Base-by-base conservation (phyloP, 1,139 yeast species). In the Saccharomyces hybrid region DNA sequence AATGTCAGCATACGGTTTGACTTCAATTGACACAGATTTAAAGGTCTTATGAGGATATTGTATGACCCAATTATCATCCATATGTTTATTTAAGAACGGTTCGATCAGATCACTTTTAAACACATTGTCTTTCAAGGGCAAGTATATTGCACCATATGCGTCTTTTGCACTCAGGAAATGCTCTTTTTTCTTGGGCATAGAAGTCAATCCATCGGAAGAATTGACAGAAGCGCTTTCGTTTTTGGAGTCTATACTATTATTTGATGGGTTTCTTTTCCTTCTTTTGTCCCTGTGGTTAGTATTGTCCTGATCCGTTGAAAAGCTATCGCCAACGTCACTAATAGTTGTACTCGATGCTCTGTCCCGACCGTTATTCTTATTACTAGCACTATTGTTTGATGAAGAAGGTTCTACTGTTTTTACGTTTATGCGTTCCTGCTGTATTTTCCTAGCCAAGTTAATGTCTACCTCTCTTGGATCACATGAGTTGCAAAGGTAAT, bases 401-500 rank as follows among this genome's bases (percentile, higher is more conserved):
- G 38, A 31, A 34, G 50, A 50, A 11, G 60, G 53, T 47, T 56
- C 60, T 50, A 57, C 57, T 55, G 59, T 46, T 16, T 46, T 50
- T 8, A 32, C 46, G 5, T 20, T 61, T 53, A 66, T 70, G 61
- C 83, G 69, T 8, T 73, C 72, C 57, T 62, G 70, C 70, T 64
- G 90, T 58, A 70, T 73, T 67, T 65, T 76, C 71, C 71, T 80
- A 0, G 87, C 88, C 44, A 68, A 69, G 47, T 74, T 73, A 4
- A 75, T 75, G 65, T 82, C 80, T 23, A 82, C 76, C 16, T 81
- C 78, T 73, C 88, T 77, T 56, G 80, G 80, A 58, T 84, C 86
- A 71, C 98, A 93, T 54, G 76, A 78, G 68, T 88, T 88, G 68
- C 99, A 91, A 49, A 82, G 76, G 67, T 88, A 91, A 53, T 83